phyloP scores from a whole-genome alignment of 2,329 filamentous ascomycete genomes.

The Paraphaeosphaeria sporulosa region DNA sequence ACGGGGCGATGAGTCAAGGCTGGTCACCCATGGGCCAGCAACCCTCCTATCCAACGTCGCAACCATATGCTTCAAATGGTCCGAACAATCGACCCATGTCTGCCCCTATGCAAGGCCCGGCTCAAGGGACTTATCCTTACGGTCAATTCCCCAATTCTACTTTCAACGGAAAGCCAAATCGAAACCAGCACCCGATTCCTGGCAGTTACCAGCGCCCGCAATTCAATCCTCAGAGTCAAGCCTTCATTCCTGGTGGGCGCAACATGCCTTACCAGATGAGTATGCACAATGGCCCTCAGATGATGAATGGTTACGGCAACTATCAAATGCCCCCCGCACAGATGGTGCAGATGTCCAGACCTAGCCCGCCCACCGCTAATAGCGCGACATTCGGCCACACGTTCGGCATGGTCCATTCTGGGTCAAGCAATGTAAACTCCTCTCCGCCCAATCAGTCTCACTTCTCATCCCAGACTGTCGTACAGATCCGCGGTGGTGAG shows the following conservation, averaged over 20 bases:
- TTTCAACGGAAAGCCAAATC: constrained; percentile 66
- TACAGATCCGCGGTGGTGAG: constrained; percentile 15
- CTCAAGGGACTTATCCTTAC: constrained; percentile 70
- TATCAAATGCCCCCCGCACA: constrained; percentile 34
- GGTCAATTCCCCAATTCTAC: constrained; percentile 77
- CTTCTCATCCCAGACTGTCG: constrained; percentile 21
- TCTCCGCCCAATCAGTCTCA: constrained; percentile 29
- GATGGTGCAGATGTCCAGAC: constrained; percentile 36
- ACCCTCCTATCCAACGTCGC: constrained; percentile 34
- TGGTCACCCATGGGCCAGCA: constrained; percentile 46
- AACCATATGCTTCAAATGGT: constrained; percentile 35
- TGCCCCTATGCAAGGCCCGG: constrained; percentile 44
- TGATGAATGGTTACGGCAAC: constrained; percentile 40
- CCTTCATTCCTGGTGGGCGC: constrained; percentile 76
- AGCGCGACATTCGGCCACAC: constrained; percentile 41
- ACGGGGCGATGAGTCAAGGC: constrained; percentile 37
- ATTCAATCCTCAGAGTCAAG: constrained; percentile 94
- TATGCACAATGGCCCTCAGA: constrained; percentile 40
- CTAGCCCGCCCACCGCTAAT: constrained; percentile 37
- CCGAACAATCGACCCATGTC: constrained; percentile 44
- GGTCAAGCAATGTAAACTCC: constrained; percentile 16
- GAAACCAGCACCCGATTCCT: constrained; percentile 82
- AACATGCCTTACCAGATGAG: constrained; percentile 44
- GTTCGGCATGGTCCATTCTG: constrained; percentile 32
- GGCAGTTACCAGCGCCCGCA: constrained; percentile 84